Evolutionary conservation across 805 yeast species (phyloP), one percentile per base, ranked within the genome.

Genomic region (Brettanomyces custersianus): DNA sequence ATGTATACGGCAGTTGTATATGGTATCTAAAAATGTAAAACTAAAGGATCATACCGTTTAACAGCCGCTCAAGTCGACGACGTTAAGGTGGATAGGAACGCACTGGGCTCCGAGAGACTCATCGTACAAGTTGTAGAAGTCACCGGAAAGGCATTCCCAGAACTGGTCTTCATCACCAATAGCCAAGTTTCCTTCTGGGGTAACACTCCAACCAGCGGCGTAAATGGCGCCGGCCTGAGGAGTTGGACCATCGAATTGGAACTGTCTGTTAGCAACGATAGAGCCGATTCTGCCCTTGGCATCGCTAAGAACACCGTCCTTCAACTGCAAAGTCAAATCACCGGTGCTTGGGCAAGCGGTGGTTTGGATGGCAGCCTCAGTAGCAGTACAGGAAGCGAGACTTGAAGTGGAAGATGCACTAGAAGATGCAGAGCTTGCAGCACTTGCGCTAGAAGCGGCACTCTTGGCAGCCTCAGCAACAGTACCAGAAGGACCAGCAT

Each of bases 161-260:
- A 72, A 72, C 28, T 55, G 54, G 29, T 64, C 57, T 35, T 52
- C 53, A 51, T 58, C 55, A 54, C 77, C 78, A 45, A 72, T 57
- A 37, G 74, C 69, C 52, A 72, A 64, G 59, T 62, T 60, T 29
- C 65, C 69, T 22, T 62, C 72, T 33, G 51, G 44, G 37, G 65
- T 49, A 44, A 68, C 62, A 37, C 68, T 56, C 74, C 74, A 67
- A 41, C 74, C 73, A 36, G 65, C 68, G 47, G 74, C 74, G 49
- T 66, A 65, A 40, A 66, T 65, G 37, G 73, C 62, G 56, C 73
- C 73, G 35, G 72, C 77, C 59, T 73, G 80, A 44, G 78, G 78
- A 57, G 76, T 73, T 35, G 78, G 78, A 49, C 78, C 79, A 51
- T 73, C 80, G 49, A 73, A 73, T 59, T 73, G 80, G 72, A 73